Conservation (phyloP, 163 green algal species). For the Chlamydomonas reinhardtii region DNA sequence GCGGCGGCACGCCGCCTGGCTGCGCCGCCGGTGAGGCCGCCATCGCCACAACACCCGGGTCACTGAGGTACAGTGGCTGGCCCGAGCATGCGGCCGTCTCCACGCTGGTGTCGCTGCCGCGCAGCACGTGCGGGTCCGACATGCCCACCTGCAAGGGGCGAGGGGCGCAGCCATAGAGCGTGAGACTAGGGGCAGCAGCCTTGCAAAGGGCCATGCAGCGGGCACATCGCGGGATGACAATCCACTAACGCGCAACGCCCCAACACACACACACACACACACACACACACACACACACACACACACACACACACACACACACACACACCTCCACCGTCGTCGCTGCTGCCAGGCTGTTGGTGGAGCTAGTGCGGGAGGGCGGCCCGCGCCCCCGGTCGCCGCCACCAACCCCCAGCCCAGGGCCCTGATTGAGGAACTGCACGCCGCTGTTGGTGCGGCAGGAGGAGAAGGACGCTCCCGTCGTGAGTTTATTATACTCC, state of each 20-base stretch:
- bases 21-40: no score
- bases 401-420: neutral
- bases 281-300: no score
- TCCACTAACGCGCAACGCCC: no score
- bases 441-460: conserved; percentile 36
- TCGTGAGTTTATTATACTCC: neutral
- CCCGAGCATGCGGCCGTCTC: conserved; percentile 1
- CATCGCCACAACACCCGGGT: neutral
- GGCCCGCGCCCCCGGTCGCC: neutral
- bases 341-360: conserved; percentile 15
- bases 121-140: conserved; percentile 36
- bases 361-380: conserved; percentile 40
- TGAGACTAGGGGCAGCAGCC: no score
- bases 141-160: conserved; percentile 11
- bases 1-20: no score
- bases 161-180: neutral
- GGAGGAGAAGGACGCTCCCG: conserved; percentile 27
- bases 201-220: no score
- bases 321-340: conserved; percentile 4
- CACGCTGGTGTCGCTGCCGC: conserved; percentile 40
- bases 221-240: no score
- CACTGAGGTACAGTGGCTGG: conserved; percentile 5
- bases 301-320: no score
- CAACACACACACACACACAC: neutral
- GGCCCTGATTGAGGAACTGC: neutral